phyloP scores from a whole-genome alignment of 331 rosid genomes.

The Prunus yedoensis region DNA sequence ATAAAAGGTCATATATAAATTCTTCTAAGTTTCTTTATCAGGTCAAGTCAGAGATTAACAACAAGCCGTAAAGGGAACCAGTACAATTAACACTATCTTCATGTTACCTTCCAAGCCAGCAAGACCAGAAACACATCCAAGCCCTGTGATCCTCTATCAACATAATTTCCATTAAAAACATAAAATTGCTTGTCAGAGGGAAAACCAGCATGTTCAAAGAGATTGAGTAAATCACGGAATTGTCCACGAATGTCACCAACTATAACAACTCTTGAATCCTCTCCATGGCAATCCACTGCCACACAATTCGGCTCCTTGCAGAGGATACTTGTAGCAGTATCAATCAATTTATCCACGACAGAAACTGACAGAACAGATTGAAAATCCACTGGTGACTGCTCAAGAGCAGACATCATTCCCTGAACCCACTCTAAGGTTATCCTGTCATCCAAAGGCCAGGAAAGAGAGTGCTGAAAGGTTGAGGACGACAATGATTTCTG shows the following conservation, averaged over 20 bases:
- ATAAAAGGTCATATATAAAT: neutral
- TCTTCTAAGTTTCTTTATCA: neutral
- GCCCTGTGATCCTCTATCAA: slow-evolving; percentile 80
- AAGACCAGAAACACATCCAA: slow-evolving; percentile 79
- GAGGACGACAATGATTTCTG: slow-evolving; percentile 34
- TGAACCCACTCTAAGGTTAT: slow-evolving; percentile 74
- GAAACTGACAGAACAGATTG: slow-evolving; percentile 45
- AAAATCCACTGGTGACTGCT: slow-evolving; percentile 55
- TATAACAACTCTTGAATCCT: slow-evolving; percentile 67
- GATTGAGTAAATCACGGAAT: slow-evolving; percentile 66
- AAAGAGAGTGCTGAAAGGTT: slow-evolving; percentile 39
- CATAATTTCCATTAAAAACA: slow-evolving; percentile 86
- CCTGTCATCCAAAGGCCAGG: slow-evolving; percentile 67
- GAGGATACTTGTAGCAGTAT: slow-evolving; percentile 54
- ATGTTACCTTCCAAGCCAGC: slow-evolving; percentile 89
- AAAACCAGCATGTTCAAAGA: slow-evolving; percentile 58
- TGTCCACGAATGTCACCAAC: slow-evolving; percentile 89
- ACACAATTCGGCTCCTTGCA: slow-evolving; percentile 74
- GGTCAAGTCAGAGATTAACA: neutral
- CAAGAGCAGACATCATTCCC: slow-evolving; percentile 61
- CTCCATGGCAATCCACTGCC: slow-evolving; percentile 61
- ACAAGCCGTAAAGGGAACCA: slow-evolving; percentile 9
- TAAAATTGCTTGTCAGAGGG: slow-evolving; percentile 75
- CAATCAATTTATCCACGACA: slow-evolving; percentile 56
- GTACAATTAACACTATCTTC: slow-evolving; percentile 13